phyloP scores from a whole-genome alignment of 2,329 filamentous ascomycete species.

The Geoglossum cookeanum region DNA sequence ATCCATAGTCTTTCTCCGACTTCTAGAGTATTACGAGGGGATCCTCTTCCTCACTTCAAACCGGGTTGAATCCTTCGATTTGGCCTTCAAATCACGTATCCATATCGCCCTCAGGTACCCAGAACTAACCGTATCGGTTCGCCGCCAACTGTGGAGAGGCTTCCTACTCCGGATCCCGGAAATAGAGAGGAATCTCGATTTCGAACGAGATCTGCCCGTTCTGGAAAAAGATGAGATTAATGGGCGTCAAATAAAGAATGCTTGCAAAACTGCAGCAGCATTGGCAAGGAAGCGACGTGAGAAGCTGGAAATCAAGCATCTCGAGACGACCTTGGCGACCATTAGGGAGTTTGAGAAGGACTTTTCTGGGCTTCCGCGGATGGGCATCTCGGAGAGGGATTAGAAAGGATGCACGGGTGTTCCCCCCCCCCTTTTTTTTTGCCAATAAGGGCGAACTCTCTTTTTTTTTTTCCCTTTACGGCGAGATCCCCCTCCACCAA shows the following conservation, averaged over 20 bases:
- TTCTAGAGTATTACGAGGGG: not conserved
- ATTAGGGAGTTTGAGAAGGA: not conserved
- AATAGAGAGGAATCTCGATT: conserved; percentile 44
- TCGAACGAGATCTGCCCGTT: conserved; percentile 31
- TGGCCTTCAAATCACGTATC: not conserved
- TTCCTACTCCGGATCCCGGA: conserved; percentile 48
- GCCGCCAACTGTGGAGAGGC: conserved; percentile 28
- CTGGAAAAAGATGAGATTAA: not conserved
- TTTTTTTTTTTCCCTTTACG: too few relatives aligned
- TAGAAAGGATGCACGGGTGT: not conserved
- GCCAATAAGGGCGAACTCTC: too few relatives aligned
- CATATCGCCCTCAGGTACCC: not conserved
- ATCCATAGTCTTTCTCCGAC: not conserved
- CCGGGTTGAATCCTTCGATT: not conserved
- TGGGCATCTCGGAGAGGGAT: not conserved
- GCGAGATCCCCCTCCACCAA: too few relatives aligned
- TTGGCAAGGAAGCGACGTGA: not conserved
- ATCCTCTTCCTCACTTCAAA: not conserved
- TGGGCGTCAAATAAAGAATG: conserved; percentile 60
- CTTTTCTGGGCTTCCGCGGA: not conserved
- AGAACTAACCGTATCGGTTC: not conserved
- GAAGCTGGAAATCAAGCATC: not conserved
- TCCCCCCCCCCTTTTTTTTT: too few relatives aligned
- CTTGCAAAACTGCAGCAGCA: conserved; percentile 14
- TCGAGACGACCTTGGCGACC: not conserved